Base-by-base conservation (phyloP, 257 asterid species). In the Lycium ferocissimum region DNA sequence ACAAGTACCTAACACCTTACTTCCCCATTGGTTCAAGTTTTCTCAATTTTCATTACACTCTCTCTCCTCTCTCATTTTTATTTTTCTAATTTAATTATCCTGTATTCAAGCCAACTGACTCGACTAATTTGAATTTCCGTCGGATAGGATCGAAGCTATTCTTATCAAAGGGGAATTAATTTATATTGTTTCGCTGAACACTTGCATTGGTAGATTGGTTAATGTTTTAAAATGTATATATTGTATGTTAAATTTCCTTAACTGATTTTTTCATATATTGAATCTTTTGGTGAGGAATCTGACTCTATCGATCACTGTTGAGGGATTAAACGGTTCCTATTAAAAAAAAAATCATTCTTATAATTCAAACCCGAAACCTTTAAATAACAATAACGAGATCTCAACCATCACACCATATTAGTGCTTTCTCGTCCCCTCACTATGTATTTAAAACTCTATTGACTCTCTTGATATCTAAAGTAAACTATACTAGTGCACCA, bases 11-110 rank as follows among this genome's bases (percentile, higher is more conserved):
- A 20, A 62, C 61, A 81, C 76, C 84, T 81, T 63, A 81, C 84
- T 43, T 81, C 43, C 72, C 84, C 84, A 38, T 58, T 81, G 76
- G 62, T 81, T 81, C 75, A 81, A 81, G 58, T 59, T 66, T 81
- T 81, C 75, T 7, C 58, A 15, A n/a, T 62, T 61, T 6, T 51
- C 13, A 49, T 75, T 75, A 22, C 43, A 4, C 45, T 0, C 12
- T 33, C 15, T n/a, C 37, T 7, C 53, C 3, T 20, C 80, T 2
- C 20, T 4, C 4, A 26, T 26, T 26, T 26, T 26, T 26, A 26
- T 26, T 45, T 45, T 47, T 47, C 8, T 3, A 1, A 0, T 22
- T 49, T 49, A 75, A 49, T 26, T 12, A 75, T 73, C 0, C 1
- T 18, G 2, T 20, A 73, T 20, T 0, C 18, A 1, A 38, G 2